Conservation (phyloP, 371 early-diverging fungal species). For the Sporodiniella umbellata region DNA sequence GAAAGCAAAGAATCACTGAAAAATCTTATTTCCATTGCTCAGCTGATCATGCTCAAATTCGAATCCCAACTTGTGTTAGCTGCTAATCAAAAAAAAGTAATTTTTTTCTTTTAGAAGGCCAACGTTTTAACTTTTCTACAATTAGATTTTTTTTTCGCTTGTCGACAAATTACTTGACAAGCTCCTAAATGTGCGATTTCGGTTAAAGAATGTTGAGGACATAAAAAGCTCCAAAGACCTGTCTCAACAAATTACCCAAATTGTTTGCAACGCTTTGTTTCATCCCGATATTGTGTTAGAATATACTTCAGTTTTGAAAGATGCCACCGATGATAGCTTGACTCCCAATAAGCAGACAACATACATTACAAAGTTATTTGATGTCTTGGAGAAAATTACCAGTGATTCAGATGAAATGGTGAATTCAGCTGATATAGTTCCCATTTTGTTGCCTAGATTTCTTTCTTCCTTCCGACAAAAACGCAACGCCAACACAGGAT, state of each 20-base stretch:
- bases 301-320: slow-evolving; percentile 35
- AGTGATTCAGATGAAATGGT: slow-evolving; percentile 7
- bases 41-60: slow-evolving; percentile 19
- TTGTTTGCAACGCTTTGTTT: slow-evolving; percentile 30
- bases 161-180: slow-evolving; percentile 24
- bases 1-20: background rate
- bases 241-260: slow-evolving; percentile 13
- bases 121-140: too few species aligned
- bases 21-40: slow-evolving; percentile 11
- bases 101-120: too few species aligned
- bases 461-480: slow-evolving; percentile 30
- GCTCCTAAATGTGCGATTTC: slow-evolving; percentile 21
- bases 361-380: slow-evolving; percentile 39
- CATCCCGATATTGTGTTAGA: slow-evolving; percentile 43
- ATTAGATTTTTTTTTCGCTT: slow-evolving; percentile 30
- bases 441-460: slow-evolving; percentile 28
- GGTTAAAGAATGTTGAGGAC: slow-evolving; percentile 3
- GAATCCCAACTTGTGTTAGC: slow-evolving; percentile 28
- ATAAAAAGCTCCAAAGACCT: background rate
- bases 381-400: slow-evolving; percentile 22
- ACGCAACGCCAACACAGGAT: slow-evolving; percentile 18
- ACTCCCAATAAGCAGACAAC: slow-evolving; percentile 15
- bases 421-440: slow-evolving; percentile 29
- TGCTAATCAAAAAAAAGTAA: slow-evolving; percentile 41
- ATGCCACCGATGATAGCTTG: slow-evolving; percentile 1